Evolutionary conservation across 2,329 filamentous ascomycete genomes (phyloP), one percentile per base, ranked within the genome.

Genomic region (Stachybotrys chartarum): DNA sequence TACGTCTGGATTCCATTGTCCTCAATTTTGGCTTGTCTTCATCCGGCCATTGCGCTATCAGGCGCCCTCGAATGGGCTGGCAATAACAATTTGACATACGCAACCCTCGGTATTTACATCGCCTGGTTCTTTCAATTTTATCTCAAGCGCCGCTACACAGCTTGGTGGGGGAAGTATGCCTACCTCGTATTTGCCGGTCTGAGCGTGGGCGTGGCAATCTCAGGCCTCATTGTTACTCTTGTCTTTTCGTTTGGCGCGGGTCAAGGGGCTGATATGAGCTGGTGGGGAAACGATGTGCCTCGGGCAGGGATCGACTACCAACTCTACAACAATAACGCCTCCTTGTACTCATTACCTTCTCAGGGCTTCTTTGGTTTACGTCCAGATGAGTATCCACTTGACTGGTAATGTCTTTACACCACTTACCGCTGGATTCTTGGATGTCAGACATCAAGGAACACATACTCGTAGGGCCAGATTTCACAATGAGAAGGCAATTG

Each of bases 141-240:
- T 45, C 56, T 67, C 45, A 64, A 66, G 57, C 61, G 66, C 24
- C 59, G 61, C 4, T 64, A 63, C 51, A 61, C 57, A 1, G 62
- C 63, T 2, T 66, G 63, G 63, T 66, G 63, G 64, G 63, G 59
- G 6, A 67, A 67, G 59, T 67, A 67, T 53, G 57, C 60, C 11
- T 67, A 67, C 51, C 57, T 67, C 42, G 45, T 66, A 47, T 52
- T 52, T 14, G 50, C 50, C 12, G 50, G 50, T 24, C 50, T 52
- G 16, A 52, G 51, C n/a, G 55, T 54, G 31, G 55, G 53, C 24
- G 54, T 45, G 6, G 55, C 18, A 35, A 51, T 50, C 7, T 52
- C 50, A 5, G 50, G 31, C 18, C 35, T 52, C 31, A 52, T 52
- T 24, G 50, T 52, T 10, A 52, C 50, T 14, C 50, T 52, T 32